A percentile compares a stretch with the other conserved stretches of the same genome.
Conservation (phyloP, 306 rosid genomes). For the Rubus parviflorus region DNA sequence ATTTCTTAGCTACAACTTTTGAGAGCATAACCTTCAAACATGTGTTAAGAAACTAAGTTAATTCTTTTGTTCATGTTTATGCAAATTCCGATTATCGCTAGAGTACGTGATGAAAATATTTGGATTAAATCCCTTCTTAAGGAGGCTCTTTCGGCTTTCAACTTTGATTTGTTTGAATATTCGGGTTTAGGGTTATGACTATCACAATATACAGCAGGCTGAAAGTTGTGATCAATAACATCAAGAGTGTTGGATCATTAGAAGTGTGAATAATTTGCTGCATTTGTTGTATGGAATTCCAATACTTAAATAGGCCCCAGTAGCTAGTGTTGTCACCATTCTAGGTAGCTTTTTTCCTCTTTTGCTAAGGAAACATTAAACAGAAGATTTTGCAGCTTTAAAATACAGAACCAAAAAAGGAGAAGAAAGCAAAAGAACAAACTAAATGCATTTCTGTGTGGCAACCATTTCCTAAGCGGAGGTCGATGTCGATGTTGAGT, state of each 20-base stretch:
- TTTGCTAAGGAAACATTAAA: neutral
- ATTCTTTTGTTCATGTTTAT: neutral
- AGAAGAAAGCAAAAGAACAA: neutral
- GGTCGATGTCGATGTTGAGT: neutral
- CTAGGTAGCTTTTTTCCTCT: neutral
- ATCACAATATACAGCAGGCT: neutral
- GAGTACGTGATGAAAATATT: neutral
- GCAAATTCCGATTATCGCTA: neutral
- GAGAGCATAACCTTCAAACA: neutral
- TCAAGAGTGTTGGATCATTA: neutral
- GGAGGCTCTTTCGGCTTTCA: neutral
- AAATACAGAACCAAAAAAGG: neutral
- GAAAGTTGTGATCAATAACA: neutral
- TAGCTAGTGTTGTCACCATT: neutral
- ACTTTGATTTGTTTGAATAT: too few species aligned
- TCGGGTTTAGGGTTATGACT: neutral
- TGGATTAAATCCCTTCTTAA: neutral
- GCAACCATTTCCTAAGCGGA: neutral
- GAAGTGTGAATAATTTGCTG: neutral
- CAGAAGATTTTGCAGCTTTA: neutral
- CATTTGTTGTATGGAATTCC: neutral
- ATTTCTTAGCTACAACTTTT: neutral
- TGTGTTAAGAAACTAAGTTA: neutral
- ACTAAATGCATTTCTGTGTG: neutral
- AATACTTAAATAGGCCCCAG: neutral